Conservation (phyloP, 1,284 basidiomycete genomes). For the Puccinia hordei region DNA sequence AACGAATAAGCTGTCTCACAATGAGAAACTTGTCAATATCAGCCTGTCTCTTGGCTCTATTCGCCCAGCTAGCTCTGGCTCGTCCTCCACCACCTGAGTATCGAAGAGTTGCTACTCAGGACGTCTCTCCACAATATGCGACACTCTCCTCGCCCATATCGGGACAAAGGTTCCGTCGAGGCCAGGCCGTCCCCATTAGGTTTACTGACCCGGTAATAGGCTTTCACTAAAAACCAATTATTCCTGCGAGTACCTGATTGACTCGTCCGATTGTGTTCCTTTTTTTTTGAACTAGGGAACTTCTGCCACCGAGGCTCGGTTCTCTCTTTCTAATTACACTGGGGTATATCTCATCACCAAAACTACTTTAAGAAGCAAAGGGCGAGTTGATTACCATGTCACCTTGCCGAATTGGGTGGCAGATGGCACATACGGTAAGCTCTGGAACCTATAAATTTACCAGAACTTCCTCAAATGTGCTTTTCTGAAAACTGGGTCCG, state of each 20-base stretch:
- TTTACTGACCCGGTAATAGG: slow-evolving; percentile 22
- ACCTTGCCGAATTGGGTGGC: slow-evolving; percentile 22
- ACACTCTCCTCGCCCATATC: slow-evolving; percentile 19
- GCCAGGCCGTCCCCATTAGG: not conserved
- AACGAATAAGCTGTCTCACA: not conserved
- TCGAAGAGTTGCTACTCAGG: not conserved
- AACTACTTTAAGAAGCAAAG: not conserved
- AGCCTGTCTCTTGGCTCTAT: not conserved
- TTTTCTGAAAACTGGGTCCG: not conserved
- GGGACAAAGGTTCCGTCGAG: slow-evolving; percentile 8
- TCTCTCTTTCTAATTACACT: slow-evolving; percentile 17
- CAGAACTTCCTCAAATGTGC: not conserved
- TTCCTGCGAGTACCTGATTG: not conserved
- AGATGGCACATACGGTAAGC: slow-evolving; percentile 31
- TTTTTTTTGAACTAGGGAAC: not conserved
- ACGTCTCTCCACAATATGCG: slow-evolving; percentile 8
- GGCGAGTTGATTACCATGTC: not conserved
- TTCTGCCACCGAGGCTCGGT: slow-evolving; percentile 24
- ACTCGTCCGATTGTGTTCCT: not conserved
- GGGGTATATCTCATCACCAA: slow-evolving; percentile 12
- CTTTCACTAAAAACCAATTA: not conserved
- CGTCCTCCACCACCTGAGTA: not conserved
- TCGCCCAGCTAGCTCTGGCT: slow-evolving; percentile 3
- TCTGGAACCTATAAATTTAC: too few species aligned
- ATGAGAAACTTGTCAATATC: not conserved